phyloP scores from a whole-genome alignment of 2,329 filamentous ascomycete genomes.

The Sclerotinia minor region DNA sequence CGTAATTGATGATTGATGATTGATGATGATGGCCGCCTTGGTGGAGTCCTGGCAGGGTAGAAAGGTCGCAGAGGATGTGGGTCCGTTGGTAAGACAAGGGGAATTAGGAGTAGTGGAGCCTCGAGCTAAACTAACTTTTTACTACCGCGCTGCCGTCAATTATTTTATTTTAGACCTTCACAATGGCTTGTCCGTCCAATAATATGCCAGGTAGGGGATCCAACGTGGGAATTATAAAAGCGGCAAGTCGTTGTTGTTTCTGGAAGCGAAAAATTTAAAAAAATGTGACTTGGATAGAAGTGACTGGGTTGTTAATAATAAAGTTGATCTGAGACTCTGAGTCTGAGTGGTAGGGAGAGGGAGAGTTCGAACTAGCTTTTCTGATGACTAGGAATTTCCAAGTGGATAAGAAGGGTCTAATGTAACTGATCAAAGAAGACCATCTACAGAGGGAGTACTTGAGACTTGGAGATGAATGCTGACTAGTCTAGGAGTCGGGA shows the following conservation, averaged over 20 bases:
- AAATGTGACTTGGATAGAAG: background rate
- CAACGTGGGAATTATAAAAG: conserved; percentile 22
- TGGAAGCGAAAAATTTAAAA: background rate
- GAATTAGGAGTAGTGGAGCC: background rate
- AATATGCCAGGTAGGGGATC: background rate
- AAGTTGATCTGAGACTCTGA: conserved; percentile 2
- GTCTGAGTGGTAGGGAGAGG: background rate
- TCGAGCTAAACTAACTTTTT: background rate
- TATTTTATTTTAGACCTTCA: conserved; percentile 4
- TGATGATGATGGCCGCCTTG: conserved; percentile 22
- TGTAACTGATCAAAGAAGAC: conserved; percentile 3
- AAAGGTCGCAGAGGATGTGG: conserved; percentile 3
- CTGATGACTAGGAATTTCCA: background rate
- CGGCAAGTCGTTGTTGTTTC: conserved; percentile 2
- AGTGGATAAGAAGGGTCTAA: background rate
- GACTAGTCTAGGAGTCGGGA: background rate
- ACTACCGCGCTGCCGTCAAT: background rate
- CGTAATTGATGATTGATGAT: conserved; percentile 26
- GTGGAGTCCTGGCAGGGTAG: conserved; percentile 9
- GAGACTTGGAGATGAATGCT: background rate
- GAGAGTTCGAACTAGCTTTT: background rate
- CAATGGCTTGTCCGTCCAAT: conserved; percentile 12
- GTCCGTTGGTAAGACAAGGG: conserved; percentile 20
- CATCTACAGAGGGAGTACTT: background rate
- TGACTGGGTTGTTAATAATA: background rate